Conservation (phyloP, 371 early-diverging fungal genomes). For the Cokeromyces recurvatus region DNA sequence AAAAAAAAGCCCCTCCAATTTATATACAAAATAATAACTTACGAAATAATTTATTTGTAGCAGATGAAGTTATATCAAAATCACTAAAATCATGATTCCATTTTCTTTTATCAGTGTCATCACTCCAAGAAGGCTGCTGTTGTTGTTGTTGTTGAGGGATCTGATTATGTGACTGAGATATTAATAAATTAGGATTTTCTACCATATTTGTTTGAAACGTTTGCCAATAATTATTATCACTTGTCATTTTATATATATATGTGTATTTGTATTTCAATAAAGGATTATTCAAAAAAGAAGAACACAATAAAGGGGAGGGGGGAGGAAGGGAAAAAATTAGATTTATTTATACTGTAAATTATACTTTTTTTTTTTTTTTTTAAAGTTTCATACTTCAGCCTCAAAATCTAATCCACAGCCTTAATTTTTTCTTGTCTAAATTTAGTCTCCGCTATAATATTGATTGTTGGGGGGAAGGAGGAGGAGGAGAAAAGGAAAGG, state of each 20-base stretch:
- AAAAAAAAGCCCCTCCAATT: neutral
- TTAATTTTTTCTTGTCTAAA: no score
- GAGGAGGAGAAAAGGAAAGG: no score
- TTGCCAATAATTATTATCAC: constrained; percentile 9
- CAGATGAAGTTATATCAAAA: constrained; percentile 4
- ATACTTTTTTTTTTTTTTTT: no score
- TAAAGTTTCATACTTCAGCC: no score
- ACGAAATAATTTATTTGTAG: constrained; percentile 6
- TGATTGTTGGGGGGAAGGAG: no score
- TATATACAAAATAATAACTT: neutral
- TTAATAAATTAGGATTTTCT: neutral
- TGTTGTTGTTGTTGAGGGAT: constrained; percentile 1
- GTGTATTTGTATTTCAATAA: no score
- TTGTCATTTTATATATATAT: constrained; percentile 1
- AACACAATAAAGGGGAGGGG: no score
- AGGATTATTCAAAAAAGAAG: no score
- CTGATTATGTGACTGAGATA: neutral
- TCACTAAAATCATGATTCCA: constrained; percentile 7
- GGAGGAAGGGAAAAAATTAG: no score
- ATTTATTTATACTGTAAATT: no score
- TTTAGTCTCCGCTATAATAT: no score
- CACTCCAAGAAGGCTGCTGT: constrained; percentile 3
- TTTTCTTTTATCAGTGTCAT: constrained; percentile 4
- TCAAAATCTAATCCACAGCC: no score
- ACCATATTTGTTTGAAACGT: constrained; percentile 2